Evolutionary conservation across 2,329 filamentous ascomycete genomes (phyloP).

Genomic region (Aspergillus sp.): DNA sequence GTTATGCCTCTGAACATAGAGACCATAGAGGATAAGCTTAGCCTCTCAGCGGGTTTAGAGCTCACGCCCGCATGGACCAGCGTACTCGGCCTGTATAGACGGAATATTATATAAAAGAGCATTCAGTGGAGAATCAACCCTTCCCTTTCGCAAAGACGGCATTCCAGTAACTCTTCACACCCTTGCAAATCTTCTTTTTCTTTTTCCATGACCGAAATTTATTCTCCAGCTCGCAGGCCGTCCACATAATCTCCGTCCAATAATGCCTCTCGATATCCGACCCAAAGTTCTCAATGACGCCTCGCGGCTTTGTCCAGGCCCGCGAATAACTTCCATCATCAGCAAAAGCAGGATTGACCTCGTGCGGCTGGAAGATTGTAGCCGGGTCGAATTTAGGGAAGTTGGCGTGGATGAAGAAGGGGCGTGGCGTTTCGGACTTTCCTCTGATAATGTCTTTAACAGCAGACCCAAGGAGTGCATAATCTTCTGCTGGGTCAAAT

Average conservation of each 20-base stretch:
- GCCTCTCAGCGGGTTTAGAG: background rate
- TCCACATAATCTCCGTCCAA: conserved; percentile 41
- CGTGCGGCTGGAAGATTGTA: conserved; percentile 33
- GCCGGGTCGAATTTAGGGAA: conserved; percentile 43
- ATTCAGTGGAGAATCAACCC: background rate
- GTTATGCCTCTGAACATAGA: no score
- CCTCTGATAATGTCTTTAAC: conserved; percentile 30
- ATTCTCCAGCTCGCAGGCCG: conserved; percentile 38
- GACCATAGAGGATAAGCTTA: background rate
- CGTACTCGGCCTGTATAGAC: background rate
- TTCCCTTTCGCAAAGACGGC: conserved; percentile 28
- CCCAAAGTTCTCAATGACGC: conserved; percentile 30
- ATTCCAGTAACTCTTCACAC: conserved; percentile 35
- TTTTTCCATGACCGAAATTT: conserved; percentile 34
- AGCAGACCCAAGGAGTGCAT: conserved; percentile 21
- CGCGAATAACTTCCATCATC: conserved; percentile 34
- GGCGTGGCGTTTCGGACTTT: conserved; percentile 23
- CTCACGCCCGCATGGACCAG: background rate
- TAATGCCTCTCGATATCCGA: conserved; percentile 38
- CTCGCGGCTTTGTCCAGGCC: conserved; percentile 32
- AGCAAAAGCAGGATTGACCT: conserved; percentile 30
- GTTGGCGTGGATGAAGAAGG: conserved; percentile 44
- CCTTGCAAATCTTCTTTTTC: conserved; percentile 33
- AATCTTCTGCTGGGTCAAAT: conserved; percentile 38
- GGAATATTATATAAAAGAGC: background rate